Evolutionary conservation across 768 basidiomycete genomes (phyloP), one percentile per base, ranked within the genome.

Genomic region (Tephrocybe sp.): DNA sequence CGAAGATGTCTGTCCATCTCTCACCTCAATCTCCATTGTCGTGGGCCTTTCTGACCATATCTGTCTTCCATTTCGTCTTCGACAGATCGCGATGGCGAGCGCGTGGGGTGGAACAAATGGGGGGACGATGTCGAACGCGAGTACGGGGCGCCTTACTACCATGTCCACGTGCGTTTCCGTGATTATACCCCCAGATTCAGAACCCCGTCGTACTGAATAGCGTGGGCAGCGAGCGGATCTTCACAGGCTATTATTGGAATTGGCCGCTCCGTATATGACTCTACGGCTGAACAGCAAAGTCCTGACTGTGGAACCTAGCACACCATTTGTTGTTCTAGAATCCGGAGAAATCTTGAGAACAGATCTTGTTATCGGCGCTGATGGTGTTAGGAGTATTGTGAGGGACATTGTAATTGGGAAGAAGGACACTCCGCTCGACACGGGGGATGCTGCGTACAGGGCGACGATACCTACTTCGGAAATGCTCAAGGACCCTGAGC

Each of bases 361-460:
- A 1, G 77, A 81, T 49, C 57, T 80, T 20, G 64, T 79, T 25
- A 69, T 81, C 10, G 78, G 78, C 3, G 76, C 75, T 0, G 78
- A 81, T 48, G 79, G 79, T 3, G 64, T 74, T 21, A 79, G 78
- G 67, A 82, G 81, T 57, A 53, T 65, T 14, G 57, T 81, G 1
- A 76, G 78, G 1, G 62, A 77, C 56, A 67, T 76, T 26, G 72
- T 79, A 28, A 73, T 84, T n/a, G 74, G 80, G 0, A 74, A 73
- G 0, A 66, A 65, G 0, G 71, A 75, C 37, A 71, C 72, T 28
- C 70, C 77, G 0, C 73, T 73, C 0, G 72, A 80, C 3, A 86
- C 86, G 0, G 86, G 84, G 0, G 83, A 87, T 57, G 78, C 81
- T 0, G 85, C 82, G 0, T 86, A 84, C 58, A 75, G 85, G 44